A percentile compares a stretch with the other conserved stretches of the same genome.
Conservation (phyloP, 208 protist species). For the Lotmaria passim region DNA sequence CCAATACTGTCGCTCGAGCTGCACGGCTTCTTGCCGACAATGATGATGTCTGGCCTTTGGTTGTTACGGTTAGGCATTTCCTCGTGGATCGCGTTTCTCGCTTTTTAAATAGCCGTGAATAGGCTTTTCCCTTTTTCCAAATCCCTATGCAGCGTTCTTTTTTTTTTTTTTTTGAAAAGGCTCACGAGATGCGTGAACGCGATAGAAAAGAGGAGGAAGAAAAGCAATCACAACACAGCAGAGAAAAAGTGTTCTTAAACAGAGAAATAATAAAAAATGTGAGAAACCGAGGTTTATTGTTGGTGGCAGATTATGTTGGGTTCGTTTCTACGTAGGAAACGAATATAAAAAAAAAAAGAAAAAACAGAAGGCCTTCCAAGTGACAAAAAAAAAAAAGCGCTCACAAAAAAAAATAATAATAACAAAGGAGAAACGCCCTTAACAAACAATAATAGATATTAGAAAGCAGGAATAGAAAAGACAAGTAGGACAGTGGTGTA, state of each 20-base stretch:
- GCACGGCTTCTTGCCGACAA: constrained; percentile 18
- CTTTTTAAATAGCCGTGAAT: no score
- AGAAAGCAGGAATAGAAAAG: constrained; percentile 2
- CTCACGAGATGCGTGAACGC: no score
- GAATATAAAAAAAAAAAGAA: not conserved
- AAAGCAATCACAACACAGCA: constrained; percentile 5
- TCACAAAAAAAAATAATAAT: not conserved
- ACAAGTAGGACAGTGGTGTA: constrained; percentile 4
- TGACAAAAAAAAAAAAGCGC: not conserved
- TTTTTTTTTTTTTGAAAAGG: constrained; percentile 11
- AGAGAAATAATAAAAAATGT: not conserved
- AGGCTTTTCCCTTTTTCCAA: no score
- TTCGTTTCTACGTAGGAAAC: no score
- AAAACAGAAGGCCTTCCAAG: not conserved
- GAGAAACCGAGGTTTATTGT: no score
- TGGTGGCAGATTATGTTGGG: no score
- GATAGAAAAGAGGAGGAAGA: constrained; percentile 8
- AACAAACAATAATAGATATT: no score
- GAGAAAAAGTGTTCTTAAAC: not conserved
- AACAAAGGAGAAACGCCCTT: constrained; percentile 22
- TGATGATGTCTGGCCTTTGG: constrained; percentile 9
- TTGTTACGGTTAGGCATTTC: constrained; percentile 10
- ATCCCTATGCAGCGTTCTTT: no score
- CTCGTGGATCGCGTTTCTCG: no score
- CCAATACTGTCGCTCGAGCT: constrained; percentile 12